phyloP scores from a whole-genome alignment of 108 stramenopile genomes.

The Fistulifera pelliculosa region DNA sequence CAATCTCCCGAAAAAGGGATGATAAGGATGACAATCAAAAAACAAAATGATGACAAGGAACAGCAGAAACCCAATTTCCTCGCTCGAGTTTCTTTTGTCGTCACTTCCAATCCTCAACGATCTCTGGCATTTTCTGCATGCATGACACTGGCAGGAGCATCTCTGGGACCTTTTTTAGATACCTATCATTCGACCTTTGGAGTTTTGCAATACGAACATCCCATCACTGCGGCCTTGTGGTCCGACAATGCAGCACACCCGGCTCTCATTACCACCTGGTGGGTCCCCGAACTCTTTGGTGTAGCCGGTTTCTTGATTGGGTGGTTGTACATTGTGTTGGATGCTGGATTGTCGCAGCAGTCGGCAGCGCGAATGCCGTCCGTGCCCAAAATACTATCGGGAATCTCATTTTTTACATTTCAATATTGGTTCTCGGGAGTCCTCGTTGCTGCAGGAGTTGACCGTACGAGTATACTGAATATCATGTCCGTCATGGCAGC shows the following conservation, averaged over 20 bases:
- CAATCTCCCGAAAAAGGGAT: too few species aligned
- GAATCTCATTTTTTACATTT: slow-evolving; percentile 75
- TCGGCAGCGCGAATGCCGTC: slow-evolving; percentile 7
- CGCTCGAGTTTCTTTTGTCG: too few species aligned
- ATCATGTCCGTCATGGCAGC: slow-evolving; percentile 63
- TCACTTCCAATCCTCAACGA: too few species aligned
- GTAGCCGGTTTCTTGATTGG: slow-evolving; percentile 82
- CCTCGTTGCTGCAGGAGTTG: slow-evolving; percentile 31
- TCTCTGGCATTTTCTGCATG: slow-evolving; percentile 25
- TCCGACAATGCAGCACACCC: slow-evolving; percentile 33
- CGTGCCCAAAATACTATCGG: slow-evolving; percentile 49
- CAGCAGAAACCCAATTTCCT: too few species aligned
- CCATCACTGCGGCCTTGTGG: slow-evolving; percentile 41
- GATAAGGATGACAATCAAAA: too few species aligned
- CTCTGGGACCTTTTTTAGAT: slow-evolving; percentile 79
- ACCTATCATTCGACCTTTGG: slow-evolving; percentile 72
- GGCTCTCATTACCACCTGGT: slow-evolving; percentile 67
- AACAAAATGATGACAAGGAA: too few species aligned
- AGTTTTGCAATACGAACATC: slow-evolving; percentile 68
- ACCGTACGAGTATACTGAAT: slow-evolving; percentile 44
- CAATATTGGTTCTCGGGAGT: slow-evolving; percentile 82
- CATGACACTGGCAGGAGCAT: slow-evolving; percentile 63
- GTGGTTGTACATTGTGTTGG: slow-evolving; percentile 69
- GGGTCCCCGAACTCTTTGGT: slow-evolving; percentile 80
- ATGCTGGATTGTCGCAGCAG: slow-evolving; percentile 22